phyloP scores from a whole-genome alignment of 2,329 filamentous ascomycete species.

The Lachnellula cervina region DNA sequence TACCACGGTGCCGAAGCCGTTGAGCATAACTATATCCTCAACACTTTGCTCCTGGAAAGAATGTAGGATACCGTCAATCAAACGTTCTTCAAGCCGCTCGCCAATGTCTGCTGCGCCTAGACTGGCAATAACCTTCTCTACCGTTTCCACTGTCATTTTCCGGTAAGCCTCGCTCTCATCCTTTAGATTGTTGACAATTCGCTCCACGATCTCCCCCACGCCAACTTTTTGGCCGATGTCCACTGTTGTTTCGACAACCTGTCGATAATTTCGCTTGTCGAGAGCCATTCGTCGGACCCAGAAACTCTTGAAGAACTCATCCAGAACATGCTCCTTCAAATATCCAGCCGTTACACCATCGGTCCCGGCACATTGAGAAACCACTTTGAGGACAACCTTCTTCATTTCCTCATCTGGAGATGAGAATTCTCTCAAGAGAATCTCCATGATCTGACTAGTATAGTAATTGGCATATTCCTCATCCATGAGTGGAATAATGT shows the following conservation, averaged over 20 bases:
- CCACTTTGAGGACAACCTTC: conserved; percentile 95
- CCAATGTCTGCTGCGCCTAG: conserved; percentile 92
- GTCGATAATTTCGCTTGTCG: conserved; percentile 95
- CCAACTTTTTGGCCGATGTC: conserved; percentile 98
- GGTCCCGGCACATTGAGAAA: conserved; percentile 91
- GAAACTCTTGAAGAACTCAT: conserved; percentile 98
- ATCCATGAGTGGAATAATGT: conserved; percentile 98
- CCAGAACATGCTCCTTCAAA: conserved; percentile 88
- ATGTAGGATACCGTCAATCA: conserved; percentile 92
- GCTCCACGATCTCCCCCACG: conserved; percentile 87
- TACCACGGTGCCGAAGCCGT: conserved; percentile 95
- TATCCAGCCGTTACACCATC: conserved; percentile 93
- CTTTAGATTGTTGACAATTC: conserved; percentile 92
- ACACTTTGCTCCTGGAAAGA: conserved; percentile 98
- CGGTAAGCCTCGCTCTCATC: conserved; percentile 97
- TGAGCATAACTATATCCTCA: conserved; percentile 92
- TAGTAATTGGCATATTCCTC: conserved; percentile 99
- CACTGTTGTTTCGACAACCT: conserved; percentile 96
- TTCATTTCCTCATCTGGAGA: conserved; percentile 99
- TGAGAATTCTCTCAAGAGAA: conserved; percentile 88
- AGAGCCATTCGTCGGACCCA: conserved; percentile 97
- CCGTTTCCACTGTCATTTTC: conserved; percentile 98
- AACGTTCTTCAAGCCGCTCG: conserved; percentile 83
- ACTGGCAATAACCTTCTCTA: conserved; percentile 92
- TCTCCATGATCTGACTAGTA: conserved; percentile 98